Evolutionary conservation across 495 filamentous ascomycete genomes (phyloP), one percentile per base, ranked within the genome.

Genomic region (Bathelium albidoporum): DNA sequence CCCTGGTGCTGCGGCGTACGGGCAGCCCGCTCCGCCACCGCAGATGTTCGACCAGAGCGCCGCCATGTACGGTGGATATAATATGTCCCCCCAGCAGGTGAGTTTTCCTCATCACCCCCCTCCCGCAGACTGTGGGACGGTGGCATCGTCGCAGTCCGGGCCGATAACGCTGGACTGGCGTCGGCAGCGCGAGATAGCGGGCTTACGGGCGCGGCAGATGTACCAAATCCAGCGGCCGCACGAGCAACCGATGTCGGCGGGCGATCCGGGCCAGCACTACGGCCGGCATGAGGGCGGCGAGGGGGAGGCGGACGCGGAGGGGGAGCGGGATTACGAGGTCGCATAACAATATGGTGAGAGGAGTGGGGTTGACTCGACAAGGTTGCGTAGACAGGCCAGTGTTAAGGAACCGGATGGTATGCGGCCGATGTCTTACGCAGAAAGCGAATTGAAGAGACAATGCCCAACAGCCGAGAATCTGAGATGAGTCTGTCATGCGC

Each of bases 61-160:
- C n/a, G n/a, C 20, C 49, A 95, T 97, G 81, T 97, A 97, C 76
- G 82, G 82, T 34, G 94, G 90, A 74, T 82, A 87, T 39, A 79
- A 84, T 65, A 87, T 96, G 80, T 88, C 88, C 65, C 82, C 87
- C 65, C 91, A 95, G 76, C 90, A 92, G 82, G 90, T 93, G 81
- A 66, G 82, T 77, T 44, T 59, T 59, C 63, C 61, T 64, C 71
- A 64, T 61, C 60, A 24, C 22, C 20, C 55, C 62, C 32, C 53
- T 26, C 60, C 62, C 32, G 59, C 66, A 45, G 49, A n/a, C n/a
- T n/a, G n/a, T n/a, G n/a, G n/a, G n/a, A n/a, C n/a, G n/a, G n/a
- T n/a, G n/a, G n/a, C n/a, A n/a, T n/a, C n/a, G n/a, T n/a, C n/a
- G n/a, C n/a, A n/a, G n/a, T n/a, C n/a, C n/a, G n/a, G 12, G 22